Evolutionary conservation across 2,329 filamentous ascomycete genomes (phyloP).

Genomic region (Drechslerella dactyloides): DNA sequence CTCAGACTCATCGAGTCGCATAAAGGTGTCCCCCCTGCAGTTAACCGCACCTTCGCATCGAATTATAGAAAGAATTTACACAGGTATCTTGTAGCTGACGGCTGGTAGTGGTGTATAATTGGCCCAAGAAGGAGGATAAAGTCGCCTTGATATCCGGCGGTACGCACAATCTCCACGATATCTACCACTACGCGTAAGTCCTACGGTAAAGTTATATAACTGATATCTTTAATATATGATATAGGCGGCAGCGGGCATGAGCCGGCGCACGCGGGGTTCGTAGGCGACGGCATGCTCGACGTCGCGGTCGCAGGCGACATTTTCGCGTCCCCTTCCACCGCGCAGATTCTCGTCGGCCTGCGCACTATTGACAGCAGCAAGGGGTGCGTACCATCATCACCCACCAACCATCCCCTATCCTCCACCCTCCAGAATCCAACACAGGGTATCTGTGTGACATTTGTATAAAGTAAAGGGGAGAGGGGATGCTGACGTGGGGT

Average conservation of each 20-base stretch:
- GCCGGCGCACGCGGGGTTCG: constrained; percentile 71
- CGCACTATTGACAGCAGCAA: constrained; percentile 22
- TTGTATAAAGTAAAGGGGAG: too few species aligned
- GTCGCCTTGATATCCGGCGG: constrained; percentile 44
- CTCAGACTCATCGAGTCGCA: constrained; percentile 39
- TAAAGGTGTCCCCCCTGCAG: constrained; percentile 16
- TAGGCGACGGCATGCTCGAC: constrained; percentile 80
- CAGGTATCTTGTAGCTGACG: too few species aligned
- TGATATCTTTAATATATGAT: too few species aligned
- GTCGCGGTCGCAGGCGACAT: constrained; percentile 86
- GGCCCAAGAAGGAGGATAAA: constrained; percentile 19
- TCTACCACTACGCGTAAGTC: not conserved
- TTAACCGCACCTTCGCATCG: not conserved
- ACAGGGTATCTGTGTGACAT: too few species aligned
- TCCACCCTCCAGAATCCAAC: too few species aligned
- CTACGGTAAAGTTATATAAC: too few species aligned
- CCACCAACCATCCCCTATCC: not conserved
- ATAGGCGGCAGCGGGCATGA: constrained; percentile 85
- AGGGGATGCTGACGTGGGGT: too few species aligned
- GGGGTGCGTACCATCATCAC: constrained; percentile 10
- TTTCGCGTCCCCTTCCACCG: constrained; percentile 79
- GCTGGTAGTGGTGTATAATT: constrained; percentile 37
- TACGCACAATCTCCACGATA: constrained; percentile 3
- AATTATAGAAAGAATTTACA: too few species aligned
- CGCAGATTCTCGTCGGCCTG: constrained; percentile 68